Conservation (phyloP, 2,329 filamentous ascomycete species). For the Colletotrichum nymphaeae region DNA sequence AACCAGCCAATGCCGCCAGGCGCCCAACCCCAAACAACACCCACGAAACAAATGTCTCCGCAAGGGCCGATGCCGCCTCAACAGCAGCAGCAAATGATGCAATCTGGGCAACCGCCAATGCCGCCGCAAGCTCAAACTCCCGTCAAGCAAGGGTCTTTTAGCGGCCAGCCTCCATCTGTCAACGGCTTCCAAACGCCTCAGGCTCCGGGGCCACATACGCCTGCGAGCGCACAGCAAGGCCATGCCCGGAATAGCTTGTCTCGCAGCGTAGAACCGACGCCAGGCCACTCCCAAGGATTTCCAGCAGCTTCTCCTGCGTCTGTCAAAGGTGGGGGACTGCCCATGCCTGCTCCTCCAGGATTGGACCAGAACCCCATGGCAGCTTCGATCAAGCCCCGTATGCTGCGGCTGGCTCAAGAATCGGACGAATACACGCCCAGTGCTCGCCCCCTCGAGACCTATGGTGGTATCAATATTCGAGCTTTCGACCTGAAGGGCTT, state of each 20-base stretch:
- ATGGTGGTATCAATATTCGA: slow-evolving; percentile 79
- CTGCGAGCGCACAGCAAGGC: slow-evolving; percentile 52
- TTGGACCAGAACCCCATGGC: slow-evolving; percentile 31
- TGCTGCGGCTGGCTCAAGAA: slow-evolving; percentile 54
- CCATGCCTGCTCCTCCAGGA: slow-evolving; percentile 46
- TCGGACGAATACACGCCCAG: slow-evolving; percentile 67
- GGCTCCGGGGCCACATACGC: slow-evolving; percentile 56
- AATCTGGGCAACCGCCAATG: slow-evolving; percentile 49
- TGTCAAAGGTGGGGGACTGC: slow-evolving; percentile 53
- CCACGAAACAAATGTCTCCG: slow-evolving; percentile 55
- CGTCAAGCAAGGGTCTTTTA: slow-evolving; percentile 59
- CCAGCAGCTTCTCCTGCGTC: slow-evolving; percentile 59
- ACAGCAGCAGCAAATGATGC: slow-evolving; percentile 45
- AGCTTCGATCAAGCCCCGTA: slow-evolving; percentile 42
- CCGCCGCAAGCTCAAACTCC: slow-evolving; percentile 51
- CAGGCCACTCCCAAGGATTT: slow-evolving; percentile 52
- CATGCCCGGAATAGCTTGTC: slow-evolving; percentile 65
- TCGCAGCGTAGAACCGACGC: slow-evolving; percentile 60
- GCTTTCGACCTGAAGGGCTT: slow-evolving; percentile 73
- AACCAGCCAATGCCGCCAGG: slow-evolving; percentile 46
- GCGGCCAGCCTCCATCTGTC: slow-evolving; percentile 53
- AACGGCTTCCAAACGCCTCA: slow-evolving; percentile 63
- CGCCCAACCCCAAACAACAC: slow-evolving; percentile 47
- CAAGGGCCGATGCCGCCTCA: slow-evolving; percentile 41
- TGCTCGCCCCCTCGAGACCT: slow-evolving; percentile 65